Base-by-base conservation (phyloP, 352 stramenopile species). In the Elongisporangium senticosum region DNA sequence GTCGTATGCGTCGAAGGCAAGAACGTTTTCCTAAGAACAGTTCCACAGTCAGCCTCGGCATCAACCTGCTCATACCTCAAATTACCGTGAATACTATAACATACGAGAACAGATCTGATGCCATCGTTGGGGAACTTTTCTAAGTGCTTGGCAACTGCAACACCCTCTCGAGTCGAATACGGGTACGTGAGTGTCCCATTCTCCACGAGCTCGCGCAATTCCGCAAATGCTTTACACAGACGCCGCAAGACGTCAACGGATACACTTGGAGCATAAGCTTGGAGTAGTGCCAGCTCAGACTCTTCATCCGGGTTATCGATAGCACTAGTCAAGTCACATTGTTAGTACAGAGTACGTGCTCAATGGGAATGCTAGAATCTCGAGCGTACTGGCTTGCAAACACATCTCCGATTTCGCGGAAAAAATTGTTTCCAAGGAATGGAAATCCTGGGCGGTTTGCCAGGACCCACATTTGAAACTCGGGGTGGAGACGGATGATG, bases 341-440 rank as follows among this genome's bases (percentile, higher is more conserved):
- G 61, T 54, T 50, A 54, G 21, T 51, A 19, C 39, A 24, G 23
- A 17, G 33, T 17, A 43, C 10, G 13, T 40, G 21, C 7, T 22
- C 19, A 53, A n/a, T n/a, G n/a, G n/a, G n/a, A 51, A 33, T 21
- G 17, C 11, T n/a, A 22, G 14, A 48, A 15, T 20, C 19, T 51
- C 49, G 24, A 40, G 74, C 78, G 43, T 81, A 92, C 82, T 97
- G 84, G 68, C 78, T 95, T 2, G 90, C 84, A 72, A 98, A 98
- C 33, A 95, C 84, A 64, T 98, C 96, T 21, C 90, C 90, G 57
- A 98, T 97, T 65, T 97, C 88, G 6, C 81, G 68, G 67, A 96
- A 97, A 28, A 98, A 96, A 59, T 98, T 96, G 79, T 99, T 98
- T n/a, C 96, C 96, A 33, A 98, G 76, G 69, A 99, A 99, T 13